Percentiles rank a stretch among this genome's conserved stretches.
phyloP scores from a whole-genome alignment of 257 asterid species.

The Nicotiana knightiana region DNA sequence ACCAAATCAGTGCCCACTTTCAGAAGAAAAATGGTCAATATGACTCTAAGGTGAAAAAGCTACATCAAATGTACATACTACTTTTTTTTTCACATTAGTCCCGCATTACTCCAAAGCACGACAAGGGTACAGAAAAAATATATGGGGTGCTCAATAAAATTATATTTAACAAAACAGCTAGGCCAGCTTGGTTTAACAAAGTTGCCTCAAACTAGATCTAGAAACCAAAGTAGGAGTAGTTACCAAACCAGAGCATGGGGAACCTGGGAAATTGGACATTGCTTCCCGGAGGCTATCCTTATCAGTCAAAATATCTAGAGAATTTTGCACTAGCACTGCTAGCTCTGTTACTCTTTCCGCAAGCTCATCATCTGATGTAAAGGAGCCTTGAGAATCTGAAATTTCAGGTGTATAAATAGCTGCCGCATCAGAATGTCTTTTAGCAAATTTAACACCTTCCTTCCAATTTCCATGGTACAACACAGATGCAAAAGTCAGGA shows the following conservation, averaged over 20 bases:
- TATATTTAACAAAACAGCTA: not conserved
- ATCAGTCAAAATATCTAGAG: slow-evolving; percentile 39
- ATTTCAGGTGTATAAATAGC: slow-evolving; percentile 55
- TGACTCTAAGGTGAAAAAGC: not conserved
- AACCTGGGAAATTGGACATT: slow-evolving; percentile 57
- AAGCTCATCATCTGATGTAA: slow-evolving; percentile 63
- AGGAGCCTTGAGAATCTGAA: slow-evolving; percentile 24
- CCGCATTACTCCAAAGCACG: not conserved
- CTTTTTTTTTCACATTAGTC: not conserved
- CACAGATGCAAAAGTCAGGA: slow-evolving; percentile 75
- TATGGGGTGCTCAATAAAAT: not conserved
- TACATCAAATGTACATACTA: not conserved
- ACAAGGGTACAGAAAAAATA: not conserved
- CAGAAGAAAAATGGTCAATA: not conserved
- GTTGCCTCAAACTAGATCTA: not conserved
- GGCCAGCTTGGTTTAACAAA: not conserved
- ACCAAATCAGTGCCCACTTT: not conserved
- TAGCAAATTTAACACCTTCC: slow-evolving; percentile 55
- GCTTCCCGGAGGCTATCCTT: slow-evolving; percentile 40
- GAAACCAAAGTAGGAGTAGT: slow-evolving; percentile 30
- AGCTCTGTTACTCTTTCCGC: slow-evolving; percentile 46
- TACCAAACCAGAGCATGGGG: slow-evolving; percentile 52
- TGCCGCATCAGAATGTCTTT: slow-evolving; percentile 45
- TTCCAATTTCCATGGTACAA: slow-evolving; percentile 64
- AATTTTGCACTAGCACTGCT: slow-evolving; percentile 40